A percentile compares a stretch with the other conserved stretches of the same genome.
phyloP scores from a whole-genome alignment of 2,329 filamentous ascomycete genomes.

The Aspergillus tamarii region DNA sequence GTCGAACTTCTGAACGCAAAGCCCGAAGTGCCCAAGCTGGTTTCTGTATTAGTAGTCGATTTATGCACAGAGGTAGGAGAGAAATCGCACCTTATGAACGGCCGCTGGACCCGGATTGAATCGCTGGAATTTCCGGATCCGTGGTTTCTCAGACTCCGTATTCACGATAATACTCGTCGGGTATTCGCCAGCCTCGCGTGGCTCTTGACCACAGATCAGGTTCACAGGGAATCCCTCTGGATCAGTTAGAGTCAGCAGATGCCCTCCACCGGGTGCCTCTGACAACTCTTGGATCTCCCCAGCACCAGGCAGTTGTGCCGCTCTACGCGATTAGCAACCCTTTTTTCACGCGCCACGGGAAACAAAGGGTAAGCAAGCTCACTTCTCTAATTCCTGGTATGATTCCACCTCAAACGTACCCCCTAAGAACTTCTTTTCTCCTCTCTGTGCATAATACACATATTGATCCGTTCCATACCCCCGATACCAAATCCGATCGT shows the following conservation, averaged over 20 bases:
- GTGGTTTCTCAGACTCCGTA: slow-evolving; percentile 32
- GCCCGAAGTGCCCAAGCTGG: slow-evolving; percentile 34
- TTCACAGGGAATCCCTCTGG: slow-evolving; percentile 47
- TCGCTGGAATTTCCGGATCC: slow-evolving; percentile 32
- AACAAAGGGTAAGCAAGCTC: background rate
- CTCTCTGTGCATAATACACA: slow-evolving; percentile 26
- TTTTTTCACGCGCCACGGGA: too few species aligned
- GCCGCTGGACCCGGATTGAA: slow-evolving; percentile 36
- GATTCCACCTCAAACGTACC: slow-evolving; percentile 49
- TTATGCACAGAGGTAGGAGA: background rate
- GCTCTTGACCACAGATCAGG: slow-evolving; percentile 43
- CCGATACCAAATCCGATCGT: slow-evolving; percentile 22
- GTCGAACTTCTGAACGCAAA: slow-evolving; percentile 32
- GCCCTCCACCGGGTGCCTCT: slow-evolving; percentile 45
- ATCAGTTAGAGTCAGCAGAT: slow-evolving; percentile 41
- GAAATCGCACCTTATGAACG: slow-evolving; percentile 33
- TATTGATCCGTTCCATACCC: slow-evolving; percentile 27
- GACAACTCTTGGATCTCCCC: slow-evolving; percentile 34
- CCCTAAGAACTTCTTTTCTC: slow-evolving; percentile 36
- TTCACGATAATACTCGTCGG: slow-evolving; percentile 30
- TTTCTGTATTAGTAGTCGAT: background rate
- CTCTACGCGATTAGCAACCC: slow-evolving; percentile 11
- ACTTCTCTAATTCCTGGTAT: slow-evolving; percentile 48
- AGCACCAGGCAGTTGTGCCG: slow-evolving; percentile 31
- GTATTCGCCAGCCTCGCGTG: slow-evolving; percentile 21